Conservation (phyloP, 148 eudicot species). For the Rhododendron kiyosumense region DNA sequence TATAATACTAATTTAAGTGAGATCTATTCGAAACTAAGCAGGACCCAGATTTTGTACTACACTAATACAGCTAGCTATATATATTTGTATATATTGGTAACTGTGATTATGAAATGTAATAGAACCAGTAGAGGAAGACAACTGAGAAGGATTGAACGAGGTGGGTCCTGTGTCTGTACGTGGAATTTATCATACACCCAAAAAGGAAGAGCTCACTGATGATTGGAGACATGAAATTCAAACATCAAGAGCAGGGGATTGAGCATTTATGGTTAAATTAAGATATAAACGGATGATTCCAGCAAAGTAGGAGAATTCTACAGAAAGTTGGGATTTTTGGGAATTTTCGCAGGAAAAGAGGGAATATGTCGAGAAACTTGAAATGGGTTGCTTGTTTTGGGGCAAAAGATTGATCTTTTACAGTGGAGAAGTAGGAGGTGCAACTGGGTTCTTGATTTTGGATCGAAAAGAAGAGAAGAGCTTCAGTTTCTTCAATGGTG, state of each 20-base stretch:
- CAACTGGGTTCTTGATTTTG: background rate
- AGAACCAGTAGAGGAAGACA: slow-evolving; percentile 92
- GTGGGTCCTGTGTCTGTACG: slow-evolving; percentile 80
- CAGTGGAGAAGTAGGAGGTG: background rate
- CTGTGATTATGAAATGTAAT: slow-evolving; percentile 58
- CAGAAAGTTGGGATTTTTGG: background rate
- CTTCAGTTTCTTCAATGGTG: background rate
- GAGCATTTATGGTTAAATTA: slow-evolving; percentile 39
- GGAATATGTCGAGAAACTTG: background rate
- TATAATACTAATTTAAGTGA: background rate
- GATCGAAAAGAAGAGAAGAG: background rate
- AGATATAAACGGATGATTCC: background rate
- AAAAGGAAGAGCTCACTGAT: slow-evolving; percentile 75
- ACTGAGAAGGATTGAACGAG: slow-evolving; percentile 94
- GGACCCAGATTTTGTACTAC: slow-evolving; percentile 19
- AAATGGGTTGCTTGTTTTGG: background rate
- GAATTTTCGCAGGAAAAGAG: background rate
- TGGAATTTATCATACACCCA: slow-evolving; percentile 87
- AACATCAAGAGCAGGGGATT: slow-evolving; percentile 49
- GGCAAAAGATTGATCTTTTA: background rate
- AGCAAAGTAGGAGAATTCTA: no score
- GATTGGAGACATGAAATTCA: slow-evolving; percentile 86
- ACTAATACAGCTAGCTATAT: background rate
- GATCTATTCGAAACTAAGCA: slow-evolving; percentile 11
- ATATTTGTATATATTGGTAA: background rate